Percentiles rank a stretch among this genome's conserved stretches.
Conservation (phyloP, 768 basidiomycete genomes). For the Guyanaporus albipodus region DNA sequence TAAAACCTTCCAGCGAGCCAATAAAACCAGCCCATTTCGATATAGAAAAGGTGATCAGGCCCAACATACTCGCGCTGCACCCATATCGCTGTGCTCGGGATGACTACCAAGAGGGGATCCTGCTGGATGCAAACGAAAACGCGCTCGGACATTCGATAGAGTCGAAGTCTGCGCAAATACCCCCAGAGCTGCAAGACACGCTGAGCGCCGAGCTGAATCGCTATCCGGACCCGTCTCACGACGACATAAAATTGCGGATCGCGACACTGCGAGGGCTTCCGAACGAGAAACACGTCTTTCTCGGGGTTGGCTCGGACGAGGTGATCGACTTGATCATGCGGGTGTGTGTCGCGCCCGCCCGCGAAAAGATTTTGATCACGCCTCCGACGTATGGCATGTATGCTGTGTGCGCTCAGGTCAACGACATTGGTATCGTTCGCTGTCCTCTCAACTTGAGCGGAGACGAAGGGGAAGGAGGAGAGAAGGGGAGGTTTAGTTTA, state of each 20-base stretch:
- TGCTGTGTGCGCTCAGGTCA: slow-evolving; percentile 88
- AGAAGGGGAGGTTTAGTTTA: slow-evolving; percentile 67
- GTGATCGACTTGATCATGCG: slow-evolving; percentile 93
- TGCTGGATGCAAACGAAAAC: slow-evolving; percentile 98
- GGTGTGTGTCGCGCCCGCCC: slow-evolving; percentile 74
- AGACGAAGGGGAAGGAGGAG: slow-evolving; percentile 67
- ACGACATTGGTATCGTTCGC: slow-evolving; percentile 82
- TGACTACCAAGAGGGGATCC: slow-evolving; percentile 87
- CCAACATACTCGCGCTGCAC: slow-evolving; percentile 86
- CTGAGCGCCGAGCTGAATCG: slow-evolving; percentile 66
- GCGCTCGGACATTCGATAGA: slow-evolving; percentile 83
- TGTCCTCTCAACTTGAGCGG: slow-evolving; percentile 64
- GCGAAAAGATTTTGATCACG: slow-evolving; percentile 81
- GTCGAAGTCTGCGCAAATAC: slow-evolving; percentile 26
- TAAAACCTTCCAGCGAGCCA: slow-evolving; percentile 41
- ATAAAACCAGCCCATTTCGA: slow-evolving; percentile 75
- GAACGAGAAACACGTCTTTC: slow-evolving; percentile 66
- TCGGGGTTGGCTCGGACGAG: slow-evolving; percentile 97
- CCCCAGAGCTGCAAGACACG: slow-evolving; percentile 36
- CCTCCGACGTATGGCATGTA: slow-evolving; percentile 99
- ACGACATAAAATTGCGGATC: slow-evolving; percentile 70
- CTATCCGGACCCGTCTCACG: slow-evolving; percentile 91
- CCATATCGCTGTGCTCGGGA: slow-evolving; percentile 97
- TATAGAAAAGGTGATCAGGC: slow-evolving; percentile 81
- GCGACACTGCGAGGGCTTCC: slow-evolving; percentile 70